Percentiles rank a stretch among this genome's conserved stretches.
Conservation (phyloP, 2,329 filamentous ascomycete species). For the Monosporascus ibericus region DNA sequence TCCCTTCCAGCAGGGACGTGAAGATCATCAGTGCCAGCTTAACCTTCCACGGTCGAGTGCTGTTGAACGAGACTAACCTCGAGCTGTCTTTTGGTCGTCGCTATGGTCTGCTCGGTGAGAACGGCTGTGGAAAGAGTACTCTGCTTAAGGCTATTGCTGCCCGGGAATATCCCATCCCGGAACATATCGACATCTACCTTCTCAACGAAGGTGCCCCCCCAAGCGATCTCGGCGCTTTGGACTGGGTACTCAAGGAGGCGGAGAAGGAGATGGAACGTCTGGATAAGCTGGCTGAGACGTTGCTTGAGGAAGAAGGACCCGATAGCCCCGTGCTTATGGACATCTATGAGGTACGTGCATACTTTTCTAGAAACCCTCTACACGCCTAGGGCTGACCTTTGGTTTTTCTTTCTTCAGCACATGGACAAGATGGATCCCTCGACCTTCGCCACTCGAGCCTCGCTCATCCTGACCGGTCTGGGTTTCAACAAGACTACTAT, state of each 20-base stretch:
- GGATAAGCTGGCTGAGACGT: constrained; percentile 81
- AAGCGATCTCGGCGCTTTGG: constrained; percentile 81
- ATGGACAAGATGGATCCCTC: constrained; percentile 99
- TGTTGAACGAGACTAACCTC: constrained; percentile 88
- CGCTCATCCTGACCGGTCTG: constrained; percentile 94
- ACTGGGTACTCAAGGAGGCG: constrained; percentile 95
- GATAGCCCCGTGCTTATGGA: constrained; percentile 88
- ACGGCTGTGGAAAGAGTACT: constrained; percentile 99
- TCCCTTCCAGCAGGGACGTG: constrained; percentile 81
- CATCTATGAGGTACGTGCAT: constrained; percentile 76
- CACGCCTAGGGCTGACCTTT: constrained; percentile 1
- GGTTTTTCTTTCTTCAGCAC: constrained; percentile 50
- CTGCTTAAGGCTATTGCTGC: constrained; percentile 88
- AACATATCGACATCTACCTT: constrained; percentile 96
- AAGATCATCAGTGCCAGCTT: constrained; percentile 92
- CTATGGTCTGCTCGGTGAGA: constrained; percentile 94
- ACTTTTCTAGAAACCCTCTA: background rate
- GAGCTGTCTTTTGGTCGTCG: constrained; percentile 89
- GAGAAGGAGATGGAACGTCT: constrained; percentile 87
- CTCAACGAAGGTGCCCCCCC: constrained; percentile 94
- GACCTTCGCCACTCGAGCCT: constrained; percentile 92
- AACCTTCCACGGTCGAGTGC: constrained; percentile 95
- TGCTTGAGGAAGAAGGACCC: constrained; percentile 86
- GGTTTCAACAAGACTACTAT: constrained; percentile 99
- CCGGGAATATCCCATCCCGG: constrained; percentile 92